Base-by-base conservation (phyloP, 139 green algal species). In the Coelastrella sp. region DNA sequence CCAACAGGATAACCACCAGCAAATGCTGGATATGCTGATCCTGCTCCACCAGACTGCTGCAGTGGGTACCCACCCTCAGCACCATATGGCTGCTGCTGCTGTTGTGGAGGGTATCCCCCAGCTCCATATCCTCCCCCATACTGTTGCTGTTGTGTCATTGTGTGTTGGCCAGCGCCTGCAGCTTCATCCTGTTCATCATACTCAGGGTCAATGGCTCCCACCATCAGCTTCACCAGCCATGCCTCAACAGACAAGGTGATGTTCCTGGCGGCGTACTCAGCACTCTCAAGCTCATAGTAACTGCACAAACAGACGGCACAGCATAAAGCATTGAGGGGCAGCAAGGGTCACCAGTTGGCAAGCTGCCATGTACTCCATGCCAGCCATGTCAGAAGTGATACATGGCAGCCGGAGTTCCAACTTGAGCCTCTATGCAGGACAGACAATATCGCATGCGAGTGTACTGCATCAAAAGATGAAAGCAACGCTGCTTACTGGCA, bases 181-280 rank as follows among this genome's bases (percentile, higher is more conserved):
- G 19, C 20, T 76, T 90, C 85, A 64, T 90, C 85, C 57, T 90
- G 85, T 77, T 90, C 73, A 71, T 90, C 85, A 84, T 90, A 90
- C 73, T 80, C 66, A 10, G 87, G 78, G 65, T 91, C 87, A 59
- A 91, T 80, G 16, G 87, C 87, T 4, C 87, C 87, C 8, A 91
- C 87, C 87, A 91, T 91, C 3, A 91, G 87, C 22, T 91, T 91
- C 47, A 91, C 76, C 78, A 91, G 78, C 87, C 87, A 91, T 2
- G 87, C 87, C 56, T 86, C 87, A 13, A 87, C 77, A 60, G 59
- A 80, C 59, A 91, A 75, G 5, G 10, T 74, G 64, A 91, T 79
- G 64, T 78, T 78, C 87, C 87, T 91, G 78, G 47, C 47, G 5
- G 87, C 87, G 32, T 87, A 91, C 78, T 91, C 76, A 22, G 87